Conservation (phyloP, 139 green algal genomes). For the Astrephomene gubernaculifera region DNA sequence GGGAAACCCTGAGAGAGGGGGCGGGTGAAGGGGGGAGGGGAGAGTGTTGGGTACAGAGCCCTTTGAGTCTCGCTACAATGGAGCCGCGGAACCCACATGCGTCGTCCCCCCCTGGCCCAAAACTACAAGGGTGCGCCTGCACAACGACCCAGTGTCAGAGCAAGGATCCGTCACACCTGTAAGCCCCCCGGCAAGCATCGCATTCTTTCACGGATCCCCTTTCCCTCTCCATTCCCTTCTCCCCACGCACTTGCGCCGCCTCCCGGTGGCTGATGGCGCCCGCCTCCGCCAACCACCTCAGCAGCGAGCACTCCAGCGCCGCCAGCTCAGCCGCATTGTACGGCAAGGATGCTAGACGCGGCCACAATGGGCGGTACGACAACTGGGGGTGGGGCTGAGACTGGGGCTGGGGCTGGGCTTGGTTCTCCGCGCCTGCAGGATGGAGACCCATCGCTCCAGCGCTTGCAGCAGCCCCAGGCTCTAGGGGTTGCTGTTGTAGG, state of each 20-base stretch:
- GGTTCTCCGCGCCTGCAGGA: too few relatives aligned
- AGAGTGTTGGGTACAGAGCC: background rate
- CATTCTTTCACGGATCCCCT: too few relatives aligned
- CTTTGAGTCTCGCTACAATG: background rate
- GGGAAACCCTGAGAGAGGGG: conserved; percentile 33
- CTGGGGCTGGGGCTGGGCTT: too few relatives aligned
- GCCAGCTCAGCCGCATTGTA: conserved; percentile 17
- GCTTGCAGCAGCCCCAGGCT: background rate
- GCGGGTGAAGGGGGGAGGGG: background rate
- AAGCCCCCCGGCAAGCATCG: background rate
- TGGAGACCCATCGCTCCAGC: background rate
- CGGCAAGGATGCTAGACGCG: conserved; percentile 18
- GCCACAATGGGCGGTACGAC: conserved; percentile 36
- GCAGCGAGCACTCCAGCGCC: conserved; percentile 36
- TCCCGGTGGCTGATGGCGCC: conserved; percentile 32
- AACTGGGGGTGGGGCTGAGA: background rate
- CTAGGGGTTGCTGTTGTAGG: too few relatives aligned
- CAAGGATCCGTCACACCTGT: background rate
- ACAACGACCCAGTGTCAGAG: background rate
- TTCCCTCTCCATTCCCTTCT: too few relatives aligned
- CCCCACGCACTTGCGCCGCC: background rate
- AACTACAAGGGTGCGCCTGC: background rate
- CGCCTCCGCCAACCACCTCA: conserved; percentile 44
- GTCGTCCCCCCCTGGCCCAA: background rate
- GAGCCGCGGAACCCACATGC: too few relatives aligned